Percentiles rank a stretch among this genome's conserved stretches.
phyloP scores from a whole-genome alignment of 2,329 filamentous ascomycete species.

The Aspergillus ustus region DNA sequence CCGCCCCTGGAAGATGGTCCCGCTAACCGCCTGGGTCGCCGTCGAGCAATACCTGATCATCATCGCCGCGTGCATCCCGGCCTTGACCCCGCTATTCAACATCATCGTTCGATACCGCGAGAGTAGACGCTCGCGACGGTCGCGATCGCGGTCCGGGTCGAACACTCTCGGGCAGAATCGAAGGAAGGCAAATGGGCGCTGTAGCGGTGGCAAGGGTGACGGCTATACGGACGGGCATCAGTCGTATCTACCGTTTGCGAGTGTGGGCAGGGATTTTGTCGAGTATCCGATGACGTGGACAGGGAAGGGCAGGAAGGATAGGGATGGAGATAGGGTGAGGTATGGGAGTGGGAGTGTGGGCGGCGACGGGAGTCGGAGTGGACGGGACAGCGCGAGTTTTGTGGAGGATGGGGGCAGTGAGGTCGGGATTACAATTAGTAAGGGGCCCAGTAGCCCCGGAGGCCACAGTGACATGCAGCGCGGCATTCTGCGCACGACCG shows the following conservation, averaged over 20 bases:
- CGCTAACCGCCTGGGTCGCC: conserved; percentile 18
- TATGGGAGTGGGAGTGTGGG: background rate
- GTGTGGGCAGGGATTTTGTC: conserved; percentile 12
- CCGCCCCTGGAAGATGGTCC: conserved; percentile 16
- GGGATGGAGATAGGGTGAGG: too few species aligned
- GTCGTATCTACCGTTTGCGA: conserved; percentile 13
- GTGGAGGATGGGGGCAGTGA: conserved; percentile 2
- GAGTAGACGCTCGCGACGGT: conserved; percentile 4
- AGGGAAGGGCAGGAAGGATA: background rate
- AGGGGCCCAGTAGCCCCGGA: background rate
- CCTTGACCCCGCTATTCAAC: conserved; percentile 17
- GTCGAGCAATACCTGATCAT: conserved; percentile 24
- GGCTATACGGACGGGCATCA: background rate
- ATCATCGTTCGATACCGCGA: conserved; percentile 11
- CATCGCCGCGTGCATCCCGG: conserved; percentile 20
- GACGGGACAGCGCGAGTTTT: background rate
- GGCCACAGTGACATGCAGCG: background rate
- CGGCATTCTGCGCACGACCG: conserved; percentile 9
- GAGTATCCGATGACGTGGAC: conserved; percentile 16
- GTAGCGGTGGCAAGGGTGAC: too few species aligned
- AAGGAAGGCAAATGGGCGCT: too few species aligned
- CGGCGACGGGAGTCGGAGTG: background rate
- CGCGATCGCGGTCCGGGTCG: background rate
- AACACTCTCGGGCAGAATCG: background rate
- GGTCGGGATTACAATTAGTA: background rate